Evolutionary conservation across 768 basidiomycete genomes (phyloP).

Genomic region (Phlebiopsis flavidoalba): DNA sequence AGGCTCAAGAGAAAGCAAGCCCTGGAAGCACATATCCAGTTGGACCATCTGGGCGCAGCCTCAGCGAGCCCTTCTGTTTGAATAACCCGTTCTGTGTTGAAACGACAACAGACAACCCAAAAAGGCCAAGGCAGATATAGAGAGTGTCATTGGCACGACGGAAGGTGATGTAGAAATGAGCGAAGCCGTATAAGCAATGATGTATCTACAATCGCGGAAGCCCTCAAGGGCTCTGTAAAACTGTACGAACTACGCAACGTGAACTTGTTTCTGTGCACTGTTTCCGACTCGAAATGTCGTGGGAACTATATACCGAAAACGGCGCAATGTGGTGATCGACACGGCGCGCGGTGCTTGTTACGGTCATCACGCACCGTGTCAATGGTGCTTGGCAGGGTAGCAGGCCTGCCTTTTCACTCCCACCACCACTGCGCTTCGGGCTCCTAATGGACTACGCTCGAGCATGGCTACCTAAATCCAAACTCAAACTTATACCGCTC

Average conservation of each 20-base stretch:
- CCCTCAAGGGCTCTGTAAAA: too few relatives aligned
- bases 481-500: not conserved
- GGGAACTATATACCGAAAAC: not conserved
- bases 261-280: not conserved
- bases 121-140: conserved; percentile 20
- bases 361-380: too few relatives aligned
- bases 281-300: not conserved
- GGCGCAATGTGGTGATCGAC: not conserved
- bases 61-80: conserved; percentile 3
- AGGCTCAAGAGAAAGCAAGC: conserved; percentile 49
- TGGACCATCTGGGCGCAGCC: conserved; percentile 10
- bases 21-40: conserved; percentile 27
- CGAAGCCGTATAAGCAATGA: not conserved
- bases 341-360: not conserved
- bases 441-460: conserved; percentile 3
- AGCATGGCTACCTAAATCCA: conserved; percentile 2
- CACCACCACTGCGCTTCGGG: not conserved
- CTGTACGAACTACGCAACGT: too few relatives aligned
- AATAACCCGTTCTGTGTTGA: too few relatives aligned
- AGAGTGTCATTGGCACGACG: not conserved
- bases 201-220: too few relatives aligned
- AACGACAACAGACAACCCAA: conserved; percentile 30
- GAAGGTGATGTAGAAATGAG: not conserved
- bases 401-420: not conserved
- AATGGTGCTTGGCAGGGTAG: too few relatives aligned